Evolutionary conservation across 495 filamentous ascomycete genomes (phyloP).

Genomic region (Aspergillus mulundensis): DNA sequence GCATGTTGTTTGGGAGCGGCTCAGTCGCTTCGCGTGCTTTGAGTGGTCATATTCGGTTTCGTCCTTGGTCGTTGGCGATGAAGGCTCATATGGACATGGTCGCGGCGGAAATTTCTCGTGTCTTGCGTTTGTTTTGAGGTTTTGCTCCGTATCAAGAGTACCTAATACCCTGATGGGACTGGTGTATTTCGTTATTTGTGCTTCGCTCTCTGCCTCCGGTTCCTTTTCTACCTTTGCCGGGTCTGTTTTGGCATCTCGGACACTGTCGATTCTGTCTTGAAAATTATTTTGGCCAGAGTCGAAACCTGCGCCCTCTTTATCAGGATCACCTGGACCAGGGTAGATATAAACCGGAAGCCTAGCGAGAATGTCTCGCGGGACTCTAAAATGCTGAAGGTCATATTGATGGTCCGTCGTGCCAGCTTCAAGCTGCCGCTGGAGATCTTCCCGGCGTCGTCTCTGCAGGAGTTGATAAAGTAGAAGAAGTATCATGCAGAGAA

Average conservation of each 20-base stretch:
- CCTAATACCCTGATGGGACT: neutral
- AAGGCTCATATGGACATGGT: neutral
- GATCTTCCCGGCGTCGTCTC: constrained; percentile 55
- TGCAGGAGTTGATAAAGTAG: constrained; percentile 71
- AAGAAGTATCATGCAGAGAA: constrained; percentile 60
- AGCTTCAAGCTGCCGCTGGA: constrained; percentile 63
- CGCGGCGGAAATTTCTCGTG: neutral
- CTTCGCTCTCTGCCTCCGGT: neutral
- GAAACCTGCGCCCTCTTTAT: constrained; percentile 8
- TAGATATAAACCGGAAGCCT: constrained; percentile 74
- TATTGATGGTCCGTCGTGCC: constrained; percentile 82
- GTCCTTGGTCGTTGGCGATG: neutral
- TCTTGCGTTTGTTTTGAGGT: neutral
- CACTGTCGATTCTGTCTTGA: too few relatives aligned
- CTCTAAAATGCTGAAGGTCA: constrained; percentile 69
- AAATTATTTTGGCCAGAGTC: neutral
- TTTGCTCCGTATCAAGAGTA: neutral
- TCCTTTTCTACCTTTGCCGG: neutral
- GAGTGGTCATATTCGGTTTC: neutral
- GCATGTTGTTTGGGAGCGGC: constrained; percentile 56
- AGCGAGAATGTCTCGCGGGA: constrained; percentile 64
- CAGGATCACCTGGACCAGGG: constrained; percentile 34
- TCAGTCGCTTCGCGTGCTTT: constrained; percentile 18
- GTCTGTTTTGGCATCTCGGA: neutral
- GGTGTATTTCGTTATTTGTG: neutral